Conservation (phyloP, 2,329 filamentous ascomycete species). For the Trichocomaceae sp. region DNA sequence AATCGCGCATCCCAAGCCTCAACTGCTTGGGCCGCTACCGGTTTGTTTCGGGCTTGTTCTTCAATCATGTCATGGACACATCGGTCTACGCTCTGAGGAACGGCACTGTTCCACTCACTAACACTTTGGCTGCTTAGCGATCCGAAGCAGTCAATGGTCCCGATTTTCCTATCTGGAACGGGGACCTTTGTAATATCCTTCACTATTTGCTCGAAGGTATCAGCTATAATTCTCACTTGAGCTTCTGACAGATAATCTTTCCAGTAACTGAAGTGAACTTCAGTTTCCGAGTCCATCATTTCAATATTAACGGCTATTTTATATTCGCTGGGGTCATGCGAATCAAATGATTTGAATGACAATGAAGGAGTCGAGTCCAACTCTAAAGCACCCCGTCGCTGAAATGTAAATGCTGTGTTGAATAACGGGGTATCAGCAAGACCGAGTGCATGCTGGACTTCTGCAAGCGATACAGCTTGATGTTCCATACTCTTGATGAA, state of each 20-base stretch:
- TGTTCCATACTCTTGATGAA: conserved; percentile 18
- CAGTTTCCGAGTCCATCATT: conserved; percentile 29
- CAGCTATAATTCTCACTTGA: conserved; percentile 26
- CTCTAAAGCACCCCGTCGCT: conserved; percentile 9
- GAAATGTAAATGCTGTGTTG: conserved; percentile 27
- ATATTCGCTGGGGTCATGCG: conserved; percentile 15
- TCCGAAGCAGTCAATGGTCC: conserved; percentile 27
- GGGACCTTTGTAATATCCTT: conserved; percentile 20
- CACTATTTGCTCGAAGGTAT: conserved; percentile 29
- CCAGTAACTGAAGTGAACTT: conserved; percentile 49
- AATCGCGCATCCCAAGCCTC: conserved; percentile 32
- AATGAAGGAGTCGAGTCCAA: background rate
- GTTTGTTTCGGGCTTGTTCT: conserved; percentile 21
- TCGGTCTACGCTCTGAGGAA: conserved; percentile 25
- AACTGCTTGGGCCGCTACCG: conserved; percentile 22
- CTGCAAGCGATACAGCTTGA: conserved; percentile 16
- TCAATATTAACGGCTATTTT: conserved; percentile 25
- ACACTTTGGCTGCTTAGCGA: conserved; percentile 27
- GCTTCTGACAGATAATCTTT: conserved; percentile 43
- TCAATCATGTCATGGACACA: conserved; percentile 34
- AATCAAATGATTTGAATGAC: conserved; percentile 9
- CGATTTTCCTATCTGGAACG: conserved; percentile 16
- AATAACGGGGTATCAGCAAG: conserved; percentile 22
- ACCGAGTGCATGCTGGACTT: conserved; percentile 23
- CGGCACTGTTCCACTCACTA: conserved; percentile 27